These are phyloP conservation scores for Malassezia psittaci DNA, from an alignment of 1,284 basidiomycete species.

Conservation along the genomic window DNA sequence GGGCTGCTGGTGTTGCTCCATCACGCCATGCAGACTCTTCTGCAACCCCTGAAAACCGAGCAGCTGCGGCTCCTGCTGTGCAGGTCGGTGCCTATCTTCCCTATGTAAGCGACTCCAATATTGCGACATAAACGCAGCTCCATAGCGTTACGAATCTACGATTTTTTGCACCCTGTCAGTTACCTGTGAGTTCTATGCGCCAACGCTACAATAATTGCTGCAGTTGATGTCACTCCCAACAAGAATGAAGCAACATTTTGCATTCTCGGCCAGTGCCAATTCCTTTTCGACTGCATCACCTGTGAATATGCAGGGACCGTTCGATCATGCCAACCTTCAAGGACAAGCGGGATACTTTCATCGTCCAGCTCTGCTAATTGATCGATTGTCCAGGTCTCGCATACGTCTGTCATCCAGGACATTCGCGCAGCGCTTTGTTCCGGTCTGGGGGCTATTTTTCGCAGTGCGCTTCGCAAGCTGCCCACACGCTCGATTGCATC, in stretches of 20 bases:
- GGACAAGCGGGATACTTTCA: slow-evolving; percentile 34
- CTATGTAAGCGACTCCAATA: background rate
- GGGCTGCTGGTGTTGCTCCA: background rate
- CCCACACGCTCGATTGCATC: slow-evolving; percentile 73
- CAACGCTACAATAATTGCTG: background rate
- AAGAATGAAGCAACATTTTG: background rate
- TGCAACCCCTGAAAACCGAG: no score
- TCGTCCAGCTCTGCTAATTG: slow-evolving; percentile 63
- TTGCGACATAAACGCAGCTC: background rate
- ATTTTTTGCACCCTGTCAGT: background rate
- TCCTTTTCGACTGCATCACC: background rate
- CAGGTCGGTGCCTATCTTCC: slow-evolving; percentile 6
- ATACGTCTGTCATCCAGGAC: slow-evolving; percentile 88
- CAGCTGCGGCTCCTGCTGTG: slow-evolving; percentile 1
- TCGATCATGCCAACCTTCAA: slow-evolving; percentile 22
- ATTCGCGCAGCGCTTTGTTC: slow-evolving; percentile 65
- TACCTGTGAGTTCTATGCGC: background rate
- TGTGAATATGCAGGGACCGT: background rate
- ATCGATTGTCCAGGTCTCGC: slow-evolving; percentile 71
- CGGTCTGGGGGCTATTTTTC: slow-evolving; percentile 66
- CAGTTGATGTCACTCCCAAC: background rate
- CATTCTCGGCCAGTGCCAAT: background rate
- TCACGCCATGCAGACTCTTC: background rate
- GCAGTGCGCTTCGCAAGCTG: slow-evolving; percentile 58
- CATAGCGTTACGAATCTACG: background rate